These are phyloP conservation scores for Mycena belliarum DNA, from an alignment of 768 basidiomycete species.

Conservation along the genomic window DNA sequence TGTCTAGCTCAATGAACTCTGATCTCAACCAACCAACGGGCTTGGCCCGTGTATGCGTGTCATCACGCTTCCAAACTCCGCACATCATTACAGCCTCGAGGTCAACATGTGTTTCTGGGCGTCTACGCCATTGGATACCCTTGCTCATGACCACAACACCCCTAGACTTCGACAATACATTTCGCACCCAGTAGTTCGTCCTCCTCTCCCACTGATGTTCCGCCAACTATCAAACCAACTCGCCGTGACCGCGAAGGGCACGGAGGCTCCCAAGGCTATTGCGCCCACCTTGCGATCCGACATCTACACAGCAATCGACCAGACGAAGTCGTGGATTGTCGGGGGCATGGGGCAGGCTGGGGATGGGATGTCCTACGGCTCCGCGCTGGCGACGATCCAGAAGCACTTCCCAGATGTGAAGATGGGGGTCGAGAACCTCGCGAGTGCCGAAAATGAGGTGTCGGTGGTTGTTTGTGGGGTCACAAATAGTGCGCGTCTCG, in stretches of 20 bases:
- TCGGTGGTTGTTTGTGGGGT: constrained; percentile 52
- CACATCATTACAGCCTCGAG: constrained; percentile 10
- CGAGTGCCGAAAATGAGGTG: constrained; percentile 48
- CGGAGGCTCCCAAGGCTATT: constrained; percentile 44
- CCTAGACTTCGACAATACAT: constrained; percentile 16
- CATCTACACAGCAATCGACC: constrained; percentile 51
- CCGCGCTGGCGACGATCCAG: constrained; percentile 36
- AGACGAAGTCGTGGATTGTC: constrained; percentile 46
- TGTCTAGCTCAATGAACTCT: constrained; percentile 3
- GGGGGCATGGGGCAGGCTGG: constrained; percentile 48
- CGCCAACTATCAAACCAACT: constrained; percentile 45
- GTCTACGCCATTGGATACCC: constrained; percentile 5
- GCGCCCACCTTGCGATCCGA: constrained; percentile 52
- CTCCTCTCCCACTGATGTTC: constrained; percentile 42
- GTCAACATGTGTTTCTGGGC: constrained; percentile 7
- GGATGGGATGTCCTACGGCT: constrained; percentile 51
- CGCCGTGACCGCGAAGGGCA: constrained; percentile 31
- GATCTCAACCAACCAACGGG: not conserved
- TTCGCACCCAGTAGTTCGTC: not conserved
- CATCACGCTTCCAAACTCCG: not conserved
- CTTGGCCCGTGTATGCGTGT: constrained; percentile 7
- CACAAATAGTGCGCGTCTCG: constrained; percentile 35
- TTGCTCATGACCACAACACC: constrained; percentile 9
- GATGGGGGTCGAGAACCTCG: constrained; percentile 48
- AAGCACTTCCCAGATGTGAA: constrained; percentile 50